phyloP scores from a whole-genome alignment of 2,329 filamentous ascomycete genomes.

The Pyricularia sp. region DNA sequence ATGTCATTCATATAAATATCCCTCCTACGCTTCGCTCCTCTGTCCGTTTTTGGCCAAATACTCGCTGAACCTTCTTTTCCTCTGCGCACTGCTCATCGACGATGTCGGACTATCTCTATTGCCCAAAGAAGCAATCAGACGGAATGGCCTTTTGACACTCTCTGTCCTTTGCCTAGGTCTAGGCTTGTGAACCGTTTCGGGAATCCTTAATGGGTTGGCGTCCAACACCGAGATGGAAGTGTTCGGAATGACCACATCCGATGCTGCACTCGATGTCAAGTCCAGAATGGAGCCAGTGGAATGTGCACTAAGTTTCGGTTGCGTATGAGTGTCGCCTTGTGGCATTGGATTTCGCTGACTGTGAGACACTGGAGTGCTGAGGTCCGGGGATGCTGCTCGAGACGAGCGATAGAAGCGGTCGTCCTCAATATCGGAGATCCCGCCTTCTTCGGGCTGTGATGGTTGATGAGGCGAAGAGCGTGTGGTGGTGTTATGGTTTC shows the following conservation, averaged over 20 bases:
- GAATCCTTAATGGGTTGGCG: neutral
- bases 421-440: neutral
- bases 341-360: neutral
- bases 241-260: slow-evolving; percentile 3
- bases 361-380: neutral
- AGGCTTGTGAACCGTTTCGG: slow-evolving; percentile 3
- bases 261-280: neutral
- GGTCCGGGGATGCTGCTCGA: neutral
- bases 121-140: neutral
- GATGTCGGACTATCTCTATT: neutral
- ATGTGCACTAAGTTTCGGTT: neutral
- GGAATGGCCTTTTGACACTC: neutral
- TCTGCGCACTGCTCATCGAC: neutral
- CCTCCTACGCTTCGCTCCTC: neutral
- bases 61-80: neutral
- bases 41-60: neutral
- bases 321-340: neutral
- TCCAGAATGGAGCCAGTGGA: neutral
- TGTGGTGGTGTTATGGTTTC: too few relatives aligned
- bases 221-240: neutral
- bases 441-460: neutral
- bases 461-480: neutral
- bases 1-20: neutral
- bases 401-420: neutral
- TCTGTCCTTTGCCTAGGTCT: neutral